Percentiles rank a stretch among this genome's conserved stretches.
Conservation (phyloP, 169 alveolate species). For the Cryptosporidium sp. region DNA sequence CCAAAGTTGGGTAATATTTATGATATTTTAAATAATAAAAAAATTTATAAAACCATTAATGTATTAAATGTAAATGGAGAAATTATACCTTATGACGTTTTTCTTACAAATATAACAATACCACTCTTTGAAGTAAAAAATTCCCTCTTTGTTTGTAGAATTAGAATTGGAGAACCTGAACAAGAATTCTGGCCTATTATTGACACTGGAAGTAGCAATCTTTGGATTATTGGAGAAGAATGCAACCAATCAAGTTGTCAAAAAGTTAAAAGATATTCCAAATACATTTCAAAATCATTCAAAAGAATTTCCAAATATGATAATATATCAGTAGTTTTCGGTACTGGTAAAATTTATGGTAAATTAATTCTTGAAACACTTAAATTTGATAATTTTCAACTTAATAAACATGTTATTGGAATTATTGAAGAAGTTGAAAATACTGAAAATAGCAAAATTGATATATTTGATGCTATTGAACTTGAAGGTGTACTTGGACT, state of each 20-base stretch:
- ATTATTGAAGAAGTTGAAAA: constrained; percentile 83
- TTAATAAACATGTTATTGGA: constrained; percentile 85
- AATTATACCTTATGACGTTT: constrained; percentile 18
- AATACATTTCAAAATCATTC: constrained; percentile 80
- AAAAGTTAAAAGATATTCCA: constrained; percentile 76
- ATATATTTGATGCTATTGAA: constrained; percentile 82
- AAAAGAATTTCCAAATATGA: constrained; percentile 78
- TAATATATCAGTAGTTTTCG: constrained; percentile 86
- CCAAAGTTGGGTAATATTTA: not conserved
- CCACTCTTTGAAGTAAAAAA: constrained; percentile 53
- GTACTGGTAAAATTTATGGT: constrained; percentile 89
- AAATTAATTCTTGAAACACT: constrained; percentile 84
- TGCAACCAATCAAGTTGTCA: constrained; percentile 83
- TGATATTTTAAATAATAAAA: not conserved
- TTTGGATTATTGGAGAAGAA: constrained; percentile 85
- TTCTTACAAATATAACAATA: constrained; percentile 29
- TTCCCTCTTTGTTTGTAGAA: constrained; percentile 50
- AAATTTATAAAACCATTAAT: constrained; percentile 10
- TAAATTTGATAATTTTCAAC: constrained; percentile 81
- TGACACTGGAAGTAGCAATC: constrained; percentile 88
- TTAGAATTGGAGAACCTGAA: constrained; percentile 83
- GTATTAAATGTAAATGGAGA: not conserved
- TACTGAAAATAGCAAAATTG: constrained; percentile 72
- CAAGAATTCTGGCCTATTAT: constrained; percentile 85
- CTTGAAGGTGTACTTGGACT: constrained; percentile 91